Conservation (phyloP, 805 yeast species). For the Metschnikowia hibisci region DNA sequence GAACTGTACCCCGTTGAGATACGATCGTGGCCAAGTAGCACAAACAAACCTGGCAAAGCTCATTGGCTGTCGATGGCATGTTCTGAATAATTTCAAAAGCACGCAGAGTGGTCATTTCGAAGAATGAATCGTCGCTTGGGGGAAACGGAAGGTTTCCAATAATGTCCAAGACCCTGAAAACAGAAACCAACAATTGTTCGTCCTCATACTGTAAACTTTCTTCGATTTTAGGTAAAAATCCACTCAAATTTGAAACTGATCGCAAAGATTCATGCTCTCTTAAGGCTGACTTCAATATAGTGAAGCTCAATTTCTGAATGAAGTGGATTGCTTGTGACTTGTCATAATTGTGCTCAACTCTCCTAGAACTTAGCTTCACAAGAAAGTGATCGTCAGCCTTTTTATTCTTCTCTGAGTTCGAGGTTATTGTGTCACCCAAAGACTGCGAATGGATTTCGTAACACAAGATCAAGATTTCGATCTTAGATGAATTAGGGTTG, state of each 20-base stretch:
- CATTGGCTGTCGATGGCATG: slow-evolving; percentile 72
- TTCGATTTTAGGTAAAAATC: slow-evolving; percentile 72
- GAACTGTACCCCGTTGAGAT: slow-evolving; percentile 62
- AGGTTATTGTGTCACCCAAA: neutral
- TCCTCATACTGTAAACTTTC: slow-evolving; percentile 58
- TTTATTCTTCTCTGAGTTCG: slow-evolving; percentile 6
- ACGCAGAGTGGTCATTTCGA: slow-evolving; percentile 58
- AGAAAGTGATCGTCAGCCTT: slow-evolving; percentile 59
- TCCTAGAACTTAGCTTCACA: slow-evolving; percentile 66
- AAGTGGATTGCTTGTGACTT: slow-evolving; percentile 54
- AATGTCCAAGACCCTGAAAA: slow-evolving; percentile 59
- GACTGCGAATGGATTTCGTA: slow-evolving; percentile 67
- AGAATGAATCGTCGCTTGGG: slow-evolving; percentile 45
- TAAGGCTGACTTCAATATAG: slow-evolving; percentile 67
- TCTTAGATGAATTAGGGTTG: slow-evolving; percentile 55
- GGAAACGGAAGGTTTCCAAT: slow-evolving; percentile 61
- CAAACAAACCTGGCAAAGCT: slow-evolving; percentile 74
- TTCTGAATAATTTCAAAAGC: slow-evolving; percentile 64
- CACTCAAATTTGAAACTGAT: slow-evolving; percentile 57
- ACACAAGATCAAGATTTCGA: slow-evolving; percentile 64
- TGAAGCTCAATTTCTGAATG: slow-evolving; percentile 73
- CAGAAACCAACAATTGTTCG: slow-evolving; percentile 71
- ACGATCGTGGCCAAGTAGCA: slow-evolving; percentile 69
- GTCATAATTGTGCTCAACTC: slow-evolving; percentile 50
- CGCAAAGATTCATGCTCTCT: slow-evolving; percentile 58